phyloP scores from a whole-genome alignment of 2,329 filamentous ascomycete genomes.

The Colletotrichum sp. region DNA sequence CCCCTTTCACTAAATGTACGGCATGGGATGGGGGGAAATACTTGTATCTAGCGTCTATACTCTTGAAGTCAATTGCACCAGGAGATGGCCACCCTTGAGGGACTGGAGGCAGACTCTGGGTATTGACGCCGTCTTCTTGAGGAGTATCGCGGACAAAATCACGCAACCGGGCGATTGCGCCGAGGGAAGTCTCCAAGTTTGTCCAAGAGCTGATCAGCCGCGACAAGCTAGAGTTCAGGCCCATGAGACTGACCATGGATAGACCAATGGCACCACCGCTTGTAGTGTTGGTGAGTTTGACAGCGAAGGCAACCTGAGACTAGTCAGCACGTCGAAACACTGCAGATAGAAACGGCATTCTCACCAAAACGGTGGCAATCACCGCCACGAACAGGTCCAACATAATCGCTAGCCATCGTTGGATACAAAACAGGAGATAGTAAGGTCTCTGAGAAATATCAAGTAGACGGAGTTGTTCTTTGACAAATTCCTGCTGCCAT shows the following conservation, averaged over 20 bases:
- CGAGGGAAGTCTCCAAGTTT: conserved; percentile 30
- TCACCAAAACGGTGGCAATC: conserved; percentile 50
- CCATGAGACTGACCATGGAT: conserved; percentile 33
- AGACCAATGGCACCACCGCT: conserved; percentile 24
- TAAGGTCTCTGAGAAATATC: conserved; percentile 61
- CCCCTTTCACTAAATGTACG: neutral
- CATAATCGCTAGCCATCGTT: conserved; percentile 61
- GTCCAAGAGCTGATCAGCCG: conserved; percentile 38
- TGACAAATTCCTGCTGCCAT: conserved; percentile 49
- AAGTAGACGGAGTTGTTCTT: conserved; percentile 52
- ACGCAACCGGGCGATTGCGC: conserved; percentile 30
- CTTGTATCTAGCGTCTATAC: conserved; percentile 35
- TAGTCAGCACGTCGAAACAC: neutral
- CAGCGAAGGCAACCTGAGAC: conserved; percentile 37
- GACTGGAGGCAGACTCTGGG: conserved; percentile 14
- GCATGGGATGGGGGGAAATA: conserved; percentile 8
- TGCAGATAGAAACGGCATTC: neutral
- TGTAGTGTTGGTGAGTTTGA: conserved; percentile 23
- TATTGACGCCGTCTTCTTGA: conserved; percentile 28
- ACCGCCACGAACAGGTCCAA: conserved; percentile 53
- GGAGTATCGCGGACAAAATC: conserved; percentile 30
- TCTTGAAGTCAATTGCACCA: conserved; percentile 35
- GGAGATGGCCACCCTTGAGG: conserved; percentile 35
- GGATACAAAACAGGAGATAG: conserved; percentile 61
- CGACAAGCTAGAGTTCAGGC: conserved; percentile 34